phyloP scores from a whole-genome alignment of 176 grass and related monocot genomes.

The Bromus sterilis region DNA sequence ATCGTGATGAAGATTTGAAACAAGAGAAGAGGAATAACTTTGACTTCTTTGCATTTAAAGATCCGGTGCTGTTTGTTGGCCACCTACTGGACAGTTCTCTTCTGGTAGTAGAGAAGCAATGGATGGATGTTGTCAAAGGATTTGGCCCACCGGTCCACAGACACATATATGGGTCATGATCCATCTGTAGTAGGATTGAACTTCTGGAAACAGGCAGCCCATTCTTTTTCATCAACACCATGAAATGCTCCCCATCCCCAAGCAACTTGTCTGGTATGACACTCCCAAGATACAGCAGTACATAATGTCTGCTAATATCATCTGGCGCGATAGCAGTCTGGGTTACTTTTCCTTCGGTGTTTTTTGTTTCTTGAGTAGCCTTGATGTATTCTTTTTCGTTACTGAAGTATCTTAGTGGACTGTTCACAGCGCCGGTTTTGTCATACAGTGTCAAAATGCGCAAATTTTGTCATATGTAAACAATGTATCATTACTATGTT shows the following conservation, averaged over 20 bases:
- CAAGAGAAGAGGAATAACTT: conserved; percentile 55
- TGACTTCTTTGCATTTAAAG: conserved; percentile 56
- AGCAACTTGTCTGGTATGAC: neutral
- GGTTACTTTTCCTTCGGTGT: neutral
- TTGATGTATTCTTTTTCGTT: neutral
- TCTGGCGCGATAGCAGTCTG: neutral
- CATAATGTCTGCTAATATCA: conserved; percentile 5
- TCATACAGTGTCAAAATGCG: conserved; percentile 5
- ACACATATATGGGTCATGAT: conserved; percentile 81
- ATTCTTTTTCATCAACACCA: neutral
- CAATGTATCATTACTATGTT: conserved; percentile 20
- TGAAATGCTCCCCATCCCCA: neutral
- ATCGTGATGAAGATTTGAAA: conserved; percentile 35
- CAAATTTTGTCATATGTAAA: conserved; percentile 46
- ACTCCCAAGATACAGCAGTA: neutral
- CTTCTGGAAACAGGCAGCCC: neutral
- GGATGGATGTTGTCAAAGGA: conserved; percentile 70
- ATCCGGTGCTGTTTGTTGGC: conserved; percentile 67
- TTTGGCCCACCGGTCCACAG: conserved; percentile 64
- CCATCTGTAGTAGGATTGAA: neutral
- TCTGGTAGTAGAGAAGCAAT: conserved; percentile 78
- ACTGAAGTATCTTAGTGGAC: conserved; percentile 7
- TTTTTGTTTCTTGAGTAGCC: neutral
- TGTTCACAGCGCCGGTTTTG: conserved; percentile 11
- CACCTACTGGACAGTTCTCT: conserved; percentile 69